Evolutionary conservation across 805 yeast species (phyloP).

Genomic region (Jamesozyma jinghongensis): DNA sequence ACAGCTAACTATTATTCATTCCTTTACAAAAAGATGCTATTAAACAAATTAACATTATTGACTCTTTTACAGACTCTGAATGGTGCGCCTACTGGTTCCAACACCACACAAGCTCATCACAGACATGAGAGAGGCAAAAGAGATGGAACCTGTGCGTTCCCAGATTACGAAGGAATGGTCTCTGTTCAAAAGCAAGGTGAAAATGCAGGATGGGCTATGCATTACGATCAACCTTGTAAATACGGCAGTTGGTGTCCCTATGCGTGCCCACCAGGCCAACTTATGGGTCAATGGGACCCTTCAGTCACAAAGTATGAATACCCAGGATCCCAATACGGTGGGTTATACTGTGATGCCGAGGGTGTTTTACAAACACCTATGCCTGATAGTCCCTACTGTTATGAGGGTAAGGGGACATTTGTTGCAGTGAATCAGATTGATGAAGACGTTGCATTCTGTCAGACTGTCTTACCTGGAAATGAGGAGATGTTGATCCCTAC

Average conservation of each 20-base stretch:
- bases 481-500: conserved; percentile 94
- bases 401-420: conserved; percentile 72
- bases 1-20: no score
- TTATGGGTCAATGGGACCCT: conserved; percentile 87
- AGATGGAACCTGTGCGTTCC: conserved; percentile 48
- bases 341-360: conserved; percentile 62
- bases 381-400: conserved; percentile 52
- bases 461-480: conserved; percentile 88
- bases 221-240: conserved; percentile 61
- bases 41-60: neutral
- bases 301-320: conserved; percentile 59
- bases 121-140: neutral
- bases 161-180: conserved; percentile 58
- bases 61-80: neutral
- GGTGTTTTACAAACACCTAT: conserved; percentile 61
- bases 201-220: conserved; percentile 85
- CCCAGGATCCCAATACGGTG: conserved; percentile 77
- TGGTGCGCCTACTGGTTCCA: neutral
- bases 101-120: neutral
- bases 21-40: neutral
- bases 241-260: conserved; percentile 83
- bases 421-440: conserved; percentile 47
- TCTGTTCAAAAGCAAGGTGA: conserved; percentile 47
- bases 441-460: conserved; percentile 72
- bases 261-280: conserved; percentile 83